Evolutionary conservation across 768 basidiomycete genomes (phyloP), one percentile per base, ranked within the genome.

Genomic region (Leccinum uliginosum): DNA sequence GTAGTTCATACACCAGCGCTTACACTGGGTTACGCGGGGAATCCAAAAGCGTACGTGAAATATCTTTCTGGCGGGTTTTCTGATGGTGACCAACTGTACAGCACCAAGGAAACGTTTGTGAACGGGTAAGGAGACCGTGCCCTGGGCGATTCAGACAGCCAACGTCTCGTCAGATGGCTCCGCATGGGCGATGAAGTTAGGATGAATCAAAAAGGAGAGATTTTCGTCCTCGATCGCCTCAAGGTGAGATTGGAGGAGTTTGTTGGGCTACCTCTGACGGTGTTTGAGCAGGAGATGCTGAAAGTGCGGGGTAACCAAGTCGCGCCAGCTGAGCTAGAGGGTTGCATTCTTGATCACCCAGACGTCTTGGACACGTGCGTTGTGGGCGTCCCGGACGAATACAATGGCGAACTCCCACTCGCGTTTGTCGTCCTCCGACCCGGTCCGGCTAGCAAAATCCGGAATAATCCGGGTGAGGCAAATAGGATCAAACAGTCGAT

Each of bases 371-470:
- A 86, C 63, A 75, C 75, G 1, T 85, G 86, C 61, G 83, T 87
- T 8, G 84, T 91, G 7, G 81, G 86, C 5, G 66, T 89, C 19
- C 78, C 78, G 1, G 86, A 91, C 62, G 88, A 90, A 23, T 89
- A 86, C 66, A 86, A 80, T 56, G 88, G 89, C 17, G 89, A 92
- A 66, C 62, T 88, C 11, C 89, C 90, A 0, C 64, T 87, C 53
- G 89, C 89, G 8, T 91, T 81, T 66, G 73, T 91, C 23, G 85
- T 85, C 3, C 76, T 83, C 17, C 72, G 72, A 47, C 62, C 68
- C 4, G 73, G 74, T 14, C 72, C 76, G 4, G 73, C 74, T 10
- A 66, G 67, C 35, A 73, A 77, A 46, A 71, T 73, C 32, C 55
- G 54, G 30, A 29, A 76, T 21, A 58, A 68, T 40, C 66, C 67